phyloP scores from a whole-genome alignment of 176 grass and related monocot species.

The Triticum aestivum region IWGSC_CS_RefSeq_v2.1 NC_057811.1:288550047-288550546 shows the following conservation, averaged over 20 bases:
- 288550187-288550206: conserved; percentile 85
- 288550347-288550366: conserved; percentile 60
- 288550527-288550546: background rate
- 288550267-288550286: background rate
- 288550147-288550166: background rate
- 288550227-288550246: conserved; percentile 57
- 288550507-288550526: background rate
- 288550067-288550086: conserved; percentile 6
- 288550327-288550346: conserved; percentile 41
- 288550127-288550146: background rate
- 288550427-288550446: background rate
- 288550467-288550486: background rate
- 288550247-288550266: conserved; percentile 22
- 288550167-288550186: conserved; percentile 55
- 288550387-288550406: conserved; percentile 9
- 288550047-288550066: background rate
- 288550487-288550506: background rate
- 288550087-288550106: conserved; percentile 24
- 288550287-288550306: background rate
- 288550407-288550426: conserved; percentile 7
- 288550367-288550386: conserved; percentile 34
- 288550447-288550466: background rate
- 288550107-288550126: conserved; percentile 86
- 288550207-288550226: conserved; percentile 73
- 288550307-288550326: conserved; percentile 29